Evolutionary conservation across 768 basidiomycete genomes (phyloP), one percentile per base, ranked within the genome.

Genomic region (Lentinula aciculospora): DNA sequence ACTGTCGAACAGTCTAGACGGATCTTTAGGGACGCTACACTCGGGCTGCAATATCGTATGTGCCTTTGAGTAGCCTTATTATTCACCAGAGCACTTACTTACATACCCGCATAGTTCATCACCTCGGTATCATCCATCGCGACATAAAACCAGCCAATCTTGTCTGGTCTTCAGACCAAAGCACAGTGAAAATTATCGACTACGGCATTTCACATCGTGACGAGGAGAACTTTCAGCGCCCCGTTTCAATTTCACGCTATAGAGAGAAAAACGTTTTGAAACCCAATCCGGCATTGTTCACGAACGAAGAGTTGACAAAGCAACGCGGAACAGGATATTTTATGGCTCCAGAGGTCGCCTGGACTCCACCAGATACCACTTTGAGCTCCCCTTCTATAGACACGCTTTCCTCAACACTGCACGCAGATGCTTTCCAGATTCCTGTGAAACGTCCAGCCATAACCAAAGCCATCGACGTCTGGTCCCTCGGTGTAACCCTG

Each of bases 111-210:
- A 23, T 53, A 78, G 75, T 78, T 15, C 74, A 78, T 55, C 64
- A 69, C 47, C 67, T 70, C 57, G 74, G 74, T 60, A 92, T 95
- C 69, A 87, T 90, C 53, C 92, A 94, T 71, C 86, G 93, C 28
- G 93, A 95, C 67, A 82, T 95, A 66, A 94, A 95, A 69, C 93
- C 93, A 8, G 88, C 91, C 72, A 94, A 94, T 68, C 80, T 95
- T 29, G 73, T 94, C 15, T 86, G 94, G 64, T 34, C 53, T 6
- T 63, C 60, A 44, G 68, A 76, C 60, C 72, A 74, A 36, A 67
- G 67, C 29, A 85, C 88, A 63, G 80, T 95, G 62, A 95, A 95
- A 75, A 90, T 96, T 48, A 93, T 87, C 28, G 93, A 95, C 70
- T 96, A 94, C 68, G 94, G 94, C 9, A 71, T 76, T 42, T 59